Percentiles rank a stretch among this genome's conserved stretches.
Conservation (phyloP, 2,329 filamentous ascomycete species). For the Fusarium sacchari region DNA sequence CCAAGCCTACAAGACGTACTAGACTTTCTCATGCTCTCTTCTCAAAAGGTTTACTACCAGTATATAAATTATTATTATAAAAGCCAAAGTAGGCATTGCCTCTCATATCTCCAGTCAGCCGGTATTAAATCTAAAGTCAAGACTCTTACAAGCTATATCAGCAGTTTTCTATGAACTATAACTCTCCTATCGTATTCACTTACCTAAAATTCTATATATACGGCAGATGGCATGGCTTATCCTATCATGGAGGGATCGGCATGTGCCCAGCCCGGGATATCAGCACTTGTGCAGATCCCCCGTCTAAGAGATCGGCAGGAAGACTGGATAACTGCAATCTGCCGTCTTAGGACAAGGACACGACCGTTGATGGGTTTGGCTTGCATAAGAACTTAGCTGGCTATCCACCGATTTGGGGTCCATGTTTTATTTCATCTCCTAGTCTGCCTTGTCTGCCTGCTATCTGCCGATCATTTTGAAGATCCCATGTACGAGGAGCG, state of each 20-base stretch:
- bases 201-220: neutral
- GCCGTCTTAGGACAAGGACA: neutral
- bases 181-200: neutral
- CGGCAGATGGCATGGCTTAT: neutral
- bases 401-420: neutral
- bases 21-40: too few relatives aligned
- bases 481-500: neutral
- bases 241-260: neutral
- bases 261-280: neutral
- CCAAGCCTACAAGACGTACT: neutral
- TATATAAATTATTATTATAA: neutral
- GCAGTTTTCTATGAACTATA: neutral
- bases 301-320: neutral
- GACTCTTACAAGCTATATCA: accelerated
- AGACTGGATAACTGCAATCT: neutral
- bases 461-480: neutral
- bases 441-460: neutral
- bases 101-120: neutral
- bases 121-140: neutral
- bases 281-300: neutral
- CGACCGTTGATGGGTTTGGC: neutral
- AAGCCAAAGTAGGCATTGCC: neutral
- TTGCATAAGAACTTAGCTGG: neutral
- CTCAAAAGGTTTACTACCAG: neutral
- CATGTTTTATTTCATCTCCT: neutral